Evolutionary conservation across 352 stramenopile species (phyloP), one percentile per base, ranked within the genome.

Genomic region (Phytophthora citrophthora): DNA sequence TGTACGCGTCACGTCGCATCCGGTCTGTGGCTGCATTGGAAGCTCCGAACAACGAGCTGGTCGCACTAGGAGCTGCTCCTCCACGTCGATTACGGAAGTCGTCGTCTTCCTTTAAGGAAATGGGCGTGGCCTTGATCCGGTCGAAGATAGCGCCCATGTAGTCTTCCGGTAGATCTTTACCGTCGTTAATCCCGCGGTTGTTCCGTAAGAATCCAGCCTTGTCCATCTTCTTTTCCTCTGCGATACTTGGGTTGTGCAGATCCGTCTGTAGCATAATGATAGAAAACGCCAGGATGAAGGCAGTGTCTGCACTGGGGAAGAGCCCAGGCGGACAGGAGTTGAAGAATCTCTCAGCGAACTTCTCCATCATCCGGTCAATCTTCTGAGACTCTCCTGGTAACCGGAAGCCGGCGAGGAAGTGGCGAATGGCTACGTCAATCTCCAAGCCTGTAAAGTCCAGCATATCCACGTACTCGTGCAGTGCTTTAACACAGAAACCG

Each of bases 351-450:
- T 99, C 97, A 2, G 98, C 97, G 77, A 99, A 99, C 64, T 99
- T 99, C 69, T 99, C 97, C 96, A 99, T 99, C 66, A 99, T 99
- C 29, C 98, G 96, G 81, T 99, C 98, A 76, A 99, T 99, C 78
- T 99, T 99, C 72, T 99, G 98, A 1, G 97, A 98, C 77, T 99
- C 98, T 23, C 98, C 98, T 5, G 97, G 98, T 5, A 99, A 83
- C 31, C 98, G 95, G 79, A 99, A 99, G 27, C 96, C 96, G 26
- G 89, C 86, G 16, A 99, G 86, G 71, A 99, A 99, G 24, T 97
- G 80, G 23, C 98, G 90, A 64, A 99, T 99, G 15, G 97, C 98
- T 39, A 98, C 90, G 76, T 99, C 97, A 69, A 99, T 99, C 64
- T 92, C 95, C 26, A 91, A 63, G 7, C 87, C 94, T 8, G 77